phyloP scores from a whole-genome alignment of 306 rosid species.

The Hippophae rhamnoides region DNA sequence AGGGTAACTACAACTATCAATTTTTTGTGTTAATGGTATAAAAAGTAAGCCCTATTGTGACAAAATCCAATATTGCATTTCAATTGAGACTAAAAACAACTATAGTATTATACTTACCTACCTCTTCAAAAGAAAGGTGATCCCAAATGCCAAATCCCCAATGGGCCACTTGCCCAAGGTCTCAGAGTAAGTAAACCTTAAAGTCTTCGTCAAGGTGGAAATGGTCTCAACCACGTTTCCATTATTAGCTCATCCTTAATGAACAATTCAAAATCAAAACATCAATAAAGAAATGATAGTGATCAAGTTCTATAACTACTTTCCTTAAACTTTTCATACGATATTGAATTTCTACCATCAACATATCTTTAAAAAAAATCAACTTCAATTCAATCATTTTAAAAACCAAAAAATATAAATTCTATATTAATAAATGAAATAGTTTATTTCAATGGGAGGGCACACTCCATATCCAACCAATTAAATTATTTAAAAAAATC shows the following conservation, averaged over 20 bases:
- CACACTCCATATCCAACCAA: neutral
- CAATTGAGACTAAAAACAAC: too few relatives aligned
- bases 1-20: too few relatives aligned
- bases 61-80: too few relatives aligned
- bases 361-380: too few relatives aligned
- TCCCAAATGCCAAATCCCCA: constrained; percentile 52
- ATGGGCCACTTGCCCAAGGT: constrained; percentile 97
- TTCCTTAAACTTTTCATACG: neutral
- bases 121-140: constrained; percentile 50
- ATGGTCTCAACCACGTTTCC: constrained; percentile 92
- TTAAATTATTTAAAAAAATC: neutral
- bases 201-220: constrained; percentile 78
- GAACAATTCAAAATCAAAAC: constrained; percentile 5
- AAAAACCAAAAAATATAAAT: too few relatives aligned
- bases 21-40: too few relatives aligned
- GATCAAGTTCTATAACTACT: neutral
- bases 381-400: too few relatives aligned
- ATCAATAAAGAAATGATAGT: neutral
- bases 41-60: too few relatives aligned
- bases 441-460: neutral
- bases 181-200: constrained; percentile 90
- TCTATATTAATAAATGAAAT: neutral
- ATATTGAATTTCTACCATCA: too few relatives aligned
- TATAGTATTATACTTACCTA: constrained; percentile 34
- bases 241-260: constrained; percentile 57